Conservation (phyloP, 192 early-diverging fungal genomes). For the Mortierella hygrophila region DNA sequence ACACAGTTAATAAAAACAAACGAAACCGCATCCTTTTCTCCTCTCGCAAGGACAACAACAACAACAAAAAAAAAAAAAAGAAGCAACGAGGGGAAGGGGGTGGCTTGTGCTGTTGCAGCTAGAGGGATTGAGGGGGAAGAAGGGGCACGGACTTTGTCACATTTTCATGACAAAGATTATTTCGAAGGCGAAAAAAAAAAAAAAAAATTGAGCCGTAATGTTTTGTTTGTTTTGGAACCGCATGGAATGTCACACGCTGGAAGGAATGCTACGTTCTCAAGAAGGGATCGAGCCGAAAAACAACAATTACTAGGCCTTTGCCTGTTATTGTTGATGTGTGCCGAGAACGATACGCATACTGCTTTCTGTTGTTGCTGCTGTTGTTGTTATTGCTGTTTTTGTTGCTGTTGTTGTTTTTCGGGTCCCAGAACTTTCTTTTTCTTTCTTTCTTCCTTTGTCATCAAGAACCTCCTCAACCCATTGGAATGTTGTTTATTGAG, state of each 20-base stretch:
- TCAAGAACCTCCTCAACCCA: neutral
- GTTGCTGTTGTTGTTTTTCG: neutral
- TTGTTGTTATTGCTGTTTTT: neutral
- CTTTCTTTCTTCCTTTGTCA: neutral
- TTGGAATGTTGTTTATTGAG: too few species aligned
- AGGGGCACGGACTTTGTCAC: neutral
- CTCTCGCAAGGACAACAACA: too few species aligned
- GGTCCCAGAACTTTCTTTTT: neutral
- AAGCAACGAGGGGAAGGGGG: too few species aligned
- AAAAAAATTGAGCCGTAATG: neutral
- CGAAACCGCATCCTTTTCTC: too few species aligned
- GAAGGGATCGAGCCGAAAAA: neutral
- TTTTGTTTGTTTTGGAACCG: neutral
- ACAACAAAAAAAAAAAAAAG: too few species aligned
- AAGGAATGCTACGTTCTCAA: neutral
- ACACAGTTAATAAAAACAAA: too few species aligned
- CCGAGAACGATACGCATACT: neutral
- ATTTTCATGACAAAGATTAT: conserved; percentile 4
- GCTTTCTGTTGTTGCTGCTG: neutral
- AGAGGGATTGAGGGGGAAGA: neutral
- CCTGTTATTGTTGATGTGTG: neutral
- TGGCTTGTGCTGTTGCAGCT: neutral
- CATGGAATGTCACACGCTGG: neutral
- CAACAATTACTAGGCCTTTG: neutral
- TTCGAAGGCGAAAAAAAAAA: neutral